Conservation (phyloP, 1,139 yeast species). For the Scheffersomyces titani region DNA sequence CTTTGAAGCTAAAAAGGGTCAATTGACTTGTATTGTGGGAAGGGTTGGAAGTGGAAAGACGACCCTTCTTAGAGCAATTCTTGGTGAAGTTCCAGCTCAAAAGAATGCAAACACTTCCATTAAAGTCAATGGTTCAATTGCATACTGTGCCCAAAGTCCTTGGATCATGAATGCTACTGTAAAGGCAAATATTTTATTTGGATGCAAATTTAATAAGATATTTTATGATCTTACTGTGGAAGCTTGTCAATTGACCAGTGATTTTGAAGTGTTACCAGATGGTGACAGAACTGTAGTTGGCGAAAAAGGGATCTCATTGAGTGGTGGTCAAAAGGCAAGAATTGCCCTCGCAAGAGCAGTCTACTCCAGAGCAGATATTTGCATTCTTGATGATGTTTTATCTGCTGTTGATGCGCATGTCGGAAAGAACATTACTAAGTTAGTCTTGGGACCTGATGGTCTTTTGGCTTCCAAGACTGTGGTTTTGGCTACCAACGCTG, state of each 20-base stretch:
- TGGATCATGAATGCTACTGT: conserved; percentile 24
- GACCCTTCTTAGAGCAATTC: conserved; percentile 23
- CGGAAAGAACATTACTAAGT: conserved; percentile 21
- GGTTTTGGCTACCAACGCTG: conserved; percentile 24
- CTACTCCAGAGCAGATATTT: conserved; percentile 23
- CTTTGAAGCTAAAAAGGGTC: conserved; percentile 24
- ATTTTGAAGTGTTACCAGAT: conserved; percentile 23
- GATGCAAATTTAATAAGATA: conserved; percentile 17
- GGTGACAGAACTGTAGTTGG: conserved; percentile 27
- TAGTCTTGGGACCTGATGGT: conserved; percentile 16
- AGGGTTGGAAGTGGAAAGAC: conserved; percentile 32
- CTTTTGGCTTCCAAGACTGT: conserved; percentile 22
- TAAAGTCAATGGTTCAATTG: conserved; percentile 21
- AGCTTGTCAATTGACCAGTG: conserved; percentile 23
- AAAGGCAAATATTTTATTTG: conserved; percentile 24
- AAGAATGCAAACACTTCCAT: conserved; percentile 6
- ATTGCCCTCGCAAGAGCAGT: conserved; percentile 29
- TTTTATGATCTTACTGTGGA: conserved; percentile 19
- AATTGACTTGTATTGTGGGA: conserved; percentile 30
- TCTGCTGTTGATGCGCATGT: conserved; percentile 30
- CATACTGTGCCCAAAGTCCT: conserved; percentile 27
- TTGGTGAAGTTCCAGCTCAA: conserved; percentile 23
- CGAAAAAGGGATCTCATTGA: conserved; percentile 27
- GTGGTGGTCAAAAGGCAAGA: conserved; percentile 29
- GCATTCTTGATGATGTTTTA: conserved; percentile 24